These are phyloP conservation scores for Orbilia blumenaviensis DNA, from an alignment of 2,329 filamentous ascomycete genomes.

Conservation along the genomic window DNA sequence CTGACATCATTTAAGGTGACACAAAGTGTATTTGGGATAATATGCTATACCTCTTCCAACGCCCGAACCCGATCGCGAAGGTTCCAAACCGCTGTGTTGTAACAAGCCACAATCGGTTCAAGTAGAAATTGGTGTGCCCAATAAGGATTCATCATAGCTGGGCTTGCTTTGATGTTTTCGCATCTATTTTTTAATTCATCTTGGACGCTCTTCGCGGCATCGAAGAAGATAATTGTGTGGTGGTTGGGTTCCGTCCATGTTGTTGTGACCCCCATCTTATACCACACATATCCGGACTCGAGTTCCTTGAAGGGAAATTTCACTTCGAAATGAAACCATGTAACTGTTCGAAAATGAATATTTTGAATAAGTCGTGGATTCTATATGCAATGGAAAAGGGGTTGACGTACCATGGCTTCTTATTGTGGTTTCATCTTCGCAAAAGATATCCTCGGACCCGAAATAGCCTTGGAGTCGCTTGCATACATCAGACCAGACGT, in stretches of 20 bases:
- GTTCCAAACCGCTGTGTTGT: background rate
- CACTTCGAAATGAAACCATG: slow-evolving; percentile 5
- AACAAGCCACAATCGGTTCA: background rate
- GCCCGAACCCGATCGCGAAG: background rate
- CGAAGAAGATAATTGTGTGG: background rate
- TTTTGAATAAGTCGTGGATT: background rate
- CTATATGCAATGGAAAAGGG: no score
- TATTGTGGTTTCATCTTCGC: background rate
- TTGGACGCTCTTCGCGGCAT: background rate
- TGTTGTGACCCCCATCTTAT: background rate
- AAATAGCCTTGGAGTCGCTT: background rate
- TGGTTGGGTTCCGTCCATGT: background rate
- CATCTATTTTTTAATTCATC: background rate
- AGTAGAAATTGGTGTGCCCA: background rate
- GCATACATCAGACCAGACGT: background rate
- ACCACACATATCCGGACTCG: background rate
- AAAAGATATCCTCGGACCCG: background rate
- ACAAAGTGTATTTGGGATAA: no score
- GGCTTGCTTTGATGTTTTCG: background rate
- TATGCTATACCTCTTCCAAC: background rate
- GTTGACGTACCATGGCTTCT: background rate
- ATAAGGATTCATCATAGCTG: background rate
- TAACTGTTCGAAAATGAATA: background rate
- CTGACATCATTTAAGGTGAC: no score
- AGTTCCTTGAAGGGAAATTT: background rate